These are phyloP conservation scores for Diaporthe aspalathi DNA, from an alignment of 2,329 filamentous ascomycete genomes.

Conservation along the genomic window DNA sequence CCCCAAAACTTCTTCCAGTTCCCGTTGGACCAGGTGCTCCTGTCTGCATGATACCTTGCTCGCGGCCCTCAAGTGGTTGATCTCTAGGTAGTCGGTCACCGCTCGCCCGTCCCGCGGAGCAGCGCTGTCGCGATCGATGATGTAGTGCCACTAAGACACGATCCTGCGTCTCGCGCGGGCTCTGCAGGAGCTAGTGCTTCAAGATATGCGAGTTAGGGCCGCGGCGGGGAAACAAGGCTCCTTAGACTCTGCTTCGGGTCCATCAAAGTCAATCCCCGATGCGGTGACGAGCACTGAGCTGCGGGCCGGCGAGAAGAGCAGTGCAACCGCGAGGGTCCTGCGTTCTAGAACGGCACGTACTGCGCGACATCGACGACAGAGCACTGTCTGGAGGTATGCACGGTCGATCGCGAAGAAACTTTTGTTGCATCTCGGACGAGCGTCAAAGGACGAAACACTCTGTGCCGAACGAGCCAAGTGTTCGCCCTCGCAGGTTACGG, in stretches of 20 bases:
- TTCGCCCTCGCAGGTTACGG: background rate
- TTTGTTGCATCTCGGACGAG: background rate
- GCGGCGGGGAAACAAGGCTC: slow-evolving; percentile 18
- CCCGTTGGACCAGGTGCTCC: background rate
- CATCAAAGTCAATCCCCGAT: background rate
- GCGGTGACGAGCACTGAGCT: background rate
- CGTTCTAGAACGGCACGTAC: slow-evolving; percentile 2
- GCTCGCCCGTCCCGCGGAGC: background rate
- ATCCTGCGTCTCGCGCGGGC: slow-evolving; percentile 6
- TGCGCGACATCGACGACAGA: slow-evolving; percentile 19
- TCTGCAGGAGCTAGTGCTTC: slow-evolving; percentile 25
- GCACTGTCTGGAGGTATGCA: background rate
- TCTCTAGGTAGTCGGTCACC: background rate
- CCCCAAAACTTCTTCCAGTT: background rate
- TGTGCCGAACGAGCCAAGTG: slow-evolving; percentile 11
- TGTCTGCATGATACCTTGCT: background rate
- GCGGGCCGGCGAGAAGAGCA: background rate
- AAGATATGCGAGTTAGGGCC: slow-evolving; percentile 23
- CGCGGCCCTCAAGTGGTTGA: background rate
- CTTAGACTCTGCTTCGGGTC: slow-evolving; percentile 6
- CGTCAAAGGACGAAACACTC: slow-evolving; percentile 9
- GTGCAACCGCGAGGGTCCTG: slow-evolving; percentile 18
- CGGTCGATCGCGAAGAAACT: slow-evolving; percentile 15
- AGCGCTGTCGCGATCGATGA: slow-evolving; percentile 5
- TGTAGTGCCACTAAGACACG: slow-evolving; percentile 13